phyloP scores from a whole-genome alignment of 495 filamentous ascomycete genomes.

The Pseudoneurospora amorphoporcata region DNA sequence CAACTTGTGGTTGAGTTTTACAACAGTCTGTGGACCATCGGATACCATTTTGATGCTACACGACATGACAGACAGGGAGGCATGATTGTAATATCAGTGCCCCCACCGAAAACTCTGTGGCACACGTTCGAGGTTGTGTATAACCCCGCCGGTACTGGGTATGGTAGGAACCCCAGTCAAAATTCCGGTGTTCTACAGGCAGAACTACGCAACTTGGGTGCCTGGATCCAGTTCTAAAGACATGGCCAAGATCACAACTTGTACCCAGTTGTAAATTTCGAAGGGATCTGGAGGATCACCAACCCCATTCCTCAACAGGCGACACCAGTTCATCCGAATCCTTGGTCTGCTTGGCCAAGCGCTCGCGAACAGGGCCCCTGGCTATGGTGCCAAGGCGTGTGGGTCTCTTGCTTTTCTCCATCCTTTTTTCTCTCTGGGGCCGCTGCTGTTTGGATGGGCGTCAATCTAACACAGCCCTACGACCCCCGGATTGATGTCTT shows the following conservation, averaged over 20 bases:
- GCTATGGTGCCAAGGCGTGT: neutral
- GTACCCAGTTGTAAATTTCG: neutral
- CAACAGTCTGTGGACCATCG: neutral
- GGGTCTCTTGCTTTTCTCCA: neutral
- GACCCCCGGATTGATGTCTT: neutral
- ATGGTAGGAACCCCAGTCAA: neutral
- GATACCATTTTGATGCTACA: neutral
- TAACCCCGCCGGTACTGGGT: neutral
- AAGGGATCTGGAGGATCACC: neutral
- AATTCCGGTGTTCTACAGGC: neutral
- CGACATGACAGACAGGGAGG: neutral
- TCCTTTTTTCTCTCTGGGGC: neutral
- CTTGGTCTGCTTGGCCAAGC: neutral
- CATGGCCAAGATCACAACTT: neutral
- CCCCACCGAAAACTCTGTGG: neutral
- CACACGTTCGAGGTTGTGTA: neutral
- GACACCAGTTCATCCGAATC: neutral
- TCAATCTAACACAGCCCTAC: conserved; percentile 14
- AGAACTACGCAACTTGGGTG: neutral
- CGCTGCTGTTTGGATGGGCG: neutral
- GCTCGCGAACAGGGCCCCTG: neutral
- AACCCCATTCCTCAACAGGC: neutral
- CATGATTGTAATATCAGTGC: neutral
- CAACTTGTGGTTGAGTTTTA: neutral
- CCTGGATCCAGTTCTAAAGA: neutral